phyloP scores from a whole-genome alignment of 2,329 filamentous ascomycete genomes.

The Pestalotiopsis sp. region DNA sequence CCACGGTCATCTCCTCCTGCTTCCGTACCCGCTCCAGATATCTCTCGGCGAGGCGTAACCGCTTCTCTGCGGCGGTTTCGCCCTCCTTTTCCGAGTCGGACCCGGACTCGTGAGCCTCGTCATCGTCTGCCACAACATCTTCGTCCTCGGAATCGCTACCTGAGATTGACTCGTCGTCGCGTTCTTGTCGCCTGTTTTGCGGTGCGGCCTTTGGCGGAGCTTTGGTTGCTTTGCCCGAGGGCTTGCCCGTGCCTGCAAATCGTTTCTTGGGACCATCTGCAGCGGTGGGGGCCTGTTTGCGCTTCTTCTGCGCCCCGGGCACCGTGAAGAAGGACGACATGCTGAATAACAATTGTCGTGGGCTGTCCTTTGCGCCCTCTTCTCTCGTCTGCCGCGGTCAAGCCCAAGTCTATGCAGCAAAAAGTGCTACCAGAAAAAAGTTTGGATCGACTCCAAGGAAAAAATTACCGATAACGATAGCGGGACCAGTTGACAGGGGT shows the following conservation, averaged over 20 bases:
- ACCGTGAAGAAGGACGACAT: slow-evolving; percentile 98
- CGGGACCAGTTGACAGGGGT: slow-evolving; percentile 7
- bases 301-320: slow-evolving; percentile 85
- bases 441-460: slow-evolving; percentile 8
- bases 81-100: slow-evolving; percentile 73
- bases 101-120: slow-evolving; percentile 47
- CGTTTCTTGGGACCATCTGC: slow-evolving; percentile 63
- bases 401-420: slow-evolving; percentile 20
- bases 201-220: slow-evolving; percentile 39
- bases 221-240: slow-evolving; percentile 34
- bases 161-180: slow-evolving; percentile 80
- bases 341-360: slow-evolving; percentile 29
- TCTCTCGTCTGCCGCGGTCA: neutral
- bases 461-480: slow-evolving; percentile 10
- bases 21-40: slow-evolving; percentile 89
- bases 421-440: slow-evolving; percentile 7
- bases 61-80: slow-evolving; percentile 88
- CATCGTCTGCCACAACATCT: slow-evolving; percentile 46
- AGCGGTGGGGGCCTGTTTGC: slow-evolving; percentile 67
- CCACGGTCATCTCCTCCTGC: slow-evolving; percentile 75
- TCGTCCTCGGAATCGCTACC: slow-evolving; percentile 78
- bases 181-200: slow-evolving; percentile 49
- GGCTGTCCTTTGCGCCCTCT: slow-evolving; percentile 12
- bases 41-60: slow-evolving; percentile 84
- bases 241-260: slow-evolving; percentile 47